Base-by-base conservation (phyloP, 805 yeast genomes). In the Kregervanrija delftensis region DNA sequence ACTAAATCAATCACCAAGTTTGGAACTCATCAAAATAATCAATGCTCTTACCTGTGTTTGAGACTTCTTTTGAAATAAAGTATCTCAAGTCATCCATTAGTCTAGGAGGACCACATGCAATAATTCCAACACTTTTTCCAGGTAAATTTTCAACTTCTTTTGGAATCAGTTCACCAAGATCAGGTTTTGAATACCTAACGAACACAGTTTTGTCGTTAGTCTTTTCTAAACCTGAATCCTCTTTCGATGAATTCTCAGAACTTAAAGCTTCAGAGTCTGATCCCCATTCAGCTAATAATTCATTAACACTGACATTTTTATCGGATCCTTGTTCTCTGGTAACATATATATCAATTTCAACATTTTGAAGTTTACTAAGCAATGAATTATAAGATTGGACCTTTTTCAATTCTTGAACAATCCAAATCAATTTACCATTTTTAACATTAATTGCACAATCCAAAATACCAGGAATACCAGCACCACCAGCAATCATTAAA, bases 11-110 rank as follows among this genome's bases (percentile, higher is more conserved):
- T 48, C 36, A 80, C 95, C 95, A 86, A 11, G 74, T 69, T 64
- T 83, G 88, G 40, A 83, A 71, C 56, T 84, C 90, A 58, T 87
- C 95, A 56, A 70, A 81, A 55, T 80, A 80, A 49, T 83, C 90
- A 14, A 85, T 74, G 37, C 85, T 71, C 40, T 72, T 66, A 12
- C 69, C 59, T 42, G 65, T 62, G 30, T 61, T 49, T 32, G 67
- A 62, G 42, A 79, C 58, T 45, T 72, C 58, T 36, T 65, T 50
- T 0, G 73, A 67, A 3, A 80, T 73, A 4, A 72, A 58, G 35
- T 65, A 57, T 56, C 91, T 71, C 15, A 79, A 51, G 2, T 65
- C 70, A 54, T 81, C 89, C 38, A 63, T 69, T 64, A 74, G 63
- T 10, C 56, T 44, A 15, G 67, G 65, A 51, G 74, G 78, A 33